Conservation (phyloP, 140 eudicot genomes). For the Bidens hawaiensis region DNA sequence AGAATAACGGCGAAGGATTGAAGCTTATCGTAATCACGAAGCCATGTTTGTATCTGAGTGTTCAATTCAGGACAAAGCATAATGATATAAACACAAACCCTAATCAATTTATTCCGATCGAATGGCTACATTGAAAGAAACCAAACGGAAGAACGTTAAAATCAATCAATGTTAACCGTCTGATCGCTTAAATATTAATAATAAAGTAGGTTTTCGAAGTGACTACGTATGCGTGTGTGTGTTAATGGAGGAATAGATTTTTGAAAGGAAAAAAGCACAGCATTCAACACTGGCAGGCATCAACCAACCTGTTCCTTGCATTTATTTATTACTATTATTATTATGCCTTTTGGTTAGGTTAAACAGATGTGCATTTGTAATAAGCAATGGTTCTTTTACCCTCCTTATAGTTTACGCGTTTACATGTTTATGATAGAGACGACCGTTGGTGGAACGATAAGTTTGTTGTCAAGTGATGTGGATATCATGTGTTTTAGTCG, state of each 20-base stretch:
- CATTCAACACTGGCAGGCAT: conserved; percentile 19
- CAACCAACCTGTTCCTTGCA: neutral
- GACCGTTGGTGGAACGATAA: too few relatives aligned
- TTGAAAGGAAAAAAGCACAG: conserved; percentile 13
- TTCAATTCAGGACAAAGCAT: conserved; percentile 62
- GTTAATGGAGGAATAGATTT: conserved; percentile 9
- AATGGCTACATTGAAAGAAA: conserved; percentile 29
- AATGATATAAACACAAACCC: conserved; percentile 30
- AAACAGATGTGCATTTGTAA: neutral
- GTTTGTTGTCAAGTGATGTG: too few relatives aligned
- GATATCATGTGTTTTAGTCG: too few relatives aligned
- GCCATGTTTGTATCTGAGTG: conserved; percentile 59
- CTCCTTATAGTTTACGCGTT: neutral
- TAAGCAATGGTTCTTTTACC: neutral
- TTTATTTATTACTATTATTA: too few relatives aligned
- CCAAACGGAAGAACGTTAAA: too few relatives aligned
- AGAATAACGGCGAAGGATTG: conserved; percentile 75
- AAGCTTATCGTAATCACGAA: conserved; percentile 81
- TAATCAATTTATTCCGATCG: conserved; percentile 3
- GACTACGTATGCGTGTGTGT: conserved; percentile 3
- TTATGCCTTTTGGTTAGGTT: neutral
- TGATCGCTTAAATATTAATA: too few relatives aligned
- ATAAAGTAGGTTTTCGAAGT: conserved; percentile 5
- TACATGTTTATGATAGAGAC: neutral
- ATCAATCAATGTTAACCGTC: conserved; percentile 4